phyloP scores from a whole-genome alignment of 2,329 filamentous ascomycete species.

The Teratosphaeriaceae sp. region DNA sequence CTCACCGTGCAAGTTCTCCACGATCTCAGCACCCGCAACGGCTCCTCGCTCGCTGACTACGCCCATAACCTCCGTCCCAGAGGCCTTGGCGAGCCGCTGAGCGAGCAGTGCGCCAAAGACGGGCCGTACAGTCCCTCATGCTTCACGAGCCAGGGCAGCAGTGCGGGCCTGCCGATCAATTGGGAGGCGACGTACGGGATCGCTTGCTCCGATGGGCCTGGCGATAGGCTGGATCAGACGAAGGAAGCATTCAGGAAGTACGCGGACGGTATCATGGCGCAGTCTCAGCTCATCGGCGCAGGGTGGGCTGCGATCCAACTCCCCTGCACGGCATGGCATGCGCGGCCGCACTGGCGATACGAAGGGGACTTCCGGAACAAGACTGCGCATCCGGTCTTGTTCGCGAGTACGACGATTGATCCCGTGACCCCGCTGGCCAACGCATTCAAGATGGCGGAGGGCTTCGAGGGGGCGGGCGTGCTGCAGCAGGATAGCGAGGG shows the following conservation, averaged over 20 bases:
- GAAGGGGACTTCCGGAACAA: slow-evolving; percentile 25
- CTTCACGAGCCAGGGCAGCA: slow-evolving; percentile 1
- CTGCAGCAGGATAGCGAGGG: slow-evolving; percentile 36
- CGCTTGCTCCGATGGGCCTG: slow-evolving; percentile 31
- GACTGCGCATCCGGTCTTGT: slow-evolving; percentile 50
- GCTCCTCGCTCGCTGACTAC: slow-evolving; percentile 27
- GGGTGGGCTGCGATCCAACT: slow-evolving; percentile 31
- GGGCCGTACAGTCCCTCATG: slow-evolving; percentile 20
- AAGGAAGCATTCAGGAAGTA: slow-evolving; percentile 15
- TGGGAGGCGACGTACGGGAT: slow-evolving; percentile 15
- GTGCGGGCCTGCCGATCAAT: not conserved
- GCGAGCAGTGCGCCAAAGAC: slow-evolving; percentile 22
- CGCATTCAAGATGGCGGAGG: slow-evolving; percentile 37
- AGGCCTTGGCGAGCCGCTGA: slow-evolving; percentile 14
- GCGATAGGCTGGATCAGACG: slow-evolving; percentile 22
- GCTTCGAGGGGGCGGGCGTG: slow-evolving; percentile 36
- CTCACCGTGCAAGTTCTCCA: slow-evolving; percentile 25
- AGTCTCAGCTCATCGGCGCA: slow-evolving; percentile 29
- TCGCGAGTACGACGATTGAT: slow-evolving; percentile 52
- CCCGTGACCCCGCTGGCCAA: slow-evolving; percentile 52
- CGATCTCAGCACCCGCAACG: slow-evolving; percentile 24
- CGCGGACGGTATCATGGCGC: slow-evolving; percentile 18
- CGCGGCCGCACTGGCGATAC: slow-evolving; percentile 14
- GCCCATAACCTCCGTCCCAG: slow-evolving; percentile 29
- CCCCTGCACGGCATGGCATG: slow-evolving; percentile 28